Evolutionary conservation across 148 eudicot species (phyloP).

Genomic region (Oxyria digyna): DNA sequence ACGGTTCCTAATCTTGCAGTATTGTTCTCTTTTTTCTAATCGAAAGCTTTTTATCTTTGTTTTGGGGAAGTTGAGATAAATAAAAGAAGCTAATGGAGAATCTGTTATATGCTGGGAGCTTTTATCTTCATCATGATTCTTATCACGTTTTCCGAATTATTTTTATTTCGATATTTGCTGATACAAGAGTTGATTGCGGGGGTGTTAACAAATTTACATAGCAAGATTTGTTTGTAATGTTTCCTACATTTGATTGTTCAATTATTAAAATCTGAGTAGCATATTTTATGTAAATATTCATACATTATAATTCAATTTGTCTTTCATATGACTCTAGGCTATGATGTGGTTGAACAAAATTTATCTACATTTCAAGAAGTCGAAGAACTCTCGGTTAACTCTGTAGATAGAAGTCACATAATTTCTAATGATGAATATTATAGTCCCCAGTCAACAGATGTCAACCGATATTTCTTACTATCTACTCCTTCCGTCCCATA

Average conservation of each 20-base stretch:
- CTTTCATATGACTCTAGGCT: constrained; percentile 8
- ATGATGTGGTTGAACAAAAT: constrained; percentile 13
- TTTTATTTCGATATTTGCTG: not conserved
- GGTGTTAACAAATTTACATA: no score
- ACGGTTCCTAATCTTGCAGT: not conserved
- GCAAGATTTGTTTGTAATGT: not conserved
- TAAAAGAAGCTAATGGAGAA: not conserved
- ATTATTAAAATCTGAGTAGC: not conserved
- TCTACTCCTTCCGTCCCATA: no score
- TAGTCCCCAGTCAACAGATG: constrained; percentile 10
- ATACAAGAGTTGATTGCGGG: no score
- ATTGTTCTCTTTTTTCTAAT: not conserved
- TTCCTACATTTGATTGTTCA: not conserved
- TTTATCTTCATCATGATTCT: not conserved
- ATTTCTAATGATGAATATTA: constrained; percentile 17
- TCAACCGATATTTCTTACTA: constrained; percentile 13
- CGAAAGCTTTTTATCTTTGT: no score
- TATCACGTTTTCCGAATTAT: not conserved
- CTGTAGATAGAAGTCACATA: constrained; percentile 11
- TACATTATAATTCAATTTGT: not conserved
- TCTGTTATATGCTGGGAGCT: not conserved
- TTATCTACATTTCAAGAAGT: constrained; percentile 20
- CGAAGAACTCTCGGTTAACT: constrained; percentile 22
- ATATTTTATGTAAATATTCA: not conserved
- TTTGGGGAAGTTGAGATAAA: not conserved